These are phyloP conservation scores for Saccharomycopsis phalli DNA, from an alignment of 1,139 yeast species.

Conservation along the genomic window DNA sequence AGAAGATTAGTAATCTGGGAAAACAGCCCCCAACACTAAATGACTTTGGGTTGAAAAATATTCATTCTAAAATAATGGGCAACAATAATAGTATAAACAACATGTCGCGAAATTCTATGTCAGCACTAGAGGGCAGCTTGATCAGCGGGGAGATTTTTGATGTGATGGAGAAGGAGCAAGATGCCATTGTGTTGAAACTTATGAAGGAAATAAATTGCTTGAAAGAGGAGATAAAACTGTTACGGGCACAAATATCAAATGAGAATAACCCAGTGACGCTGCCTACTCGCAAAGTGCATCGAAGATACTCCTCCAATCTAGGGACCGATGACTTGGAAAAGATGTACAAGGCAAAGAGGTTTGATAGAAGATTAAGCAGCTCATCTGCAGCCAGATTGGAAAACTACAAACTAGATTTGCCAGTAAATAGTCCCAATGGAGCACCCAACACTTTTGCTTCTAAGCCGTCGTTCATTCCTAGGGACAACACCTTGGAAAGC, in stretches of 20 bases:
- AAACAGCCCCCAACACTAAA: too few species aligned
- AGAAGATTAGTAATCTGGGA: too few species aligned
- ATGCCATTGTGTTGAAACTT: constrained; percentile 50
- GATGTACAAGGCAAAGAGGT: background rate
- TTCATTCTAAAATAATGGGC: too few species aligned
- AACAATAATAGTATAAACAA: too few species aligned
- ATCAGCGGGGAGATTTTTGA: constrained; percentile 43
- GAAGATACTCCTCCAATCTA: constrained; percentile 68
- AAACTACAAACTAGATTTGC: constrained; percentile 6
- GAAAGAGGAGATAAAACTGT: constrained; percentile 39
- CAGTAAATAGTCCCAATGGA: too few species aligned
- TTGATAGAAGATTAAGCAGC: constrained; percentile 1
- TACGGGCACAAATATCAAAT: constrained; percentile 20
- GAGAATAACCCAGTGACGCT: background rate
- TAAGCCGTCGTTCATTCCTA: background rate
- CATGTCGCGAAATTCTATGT: constrained; percentile 6
- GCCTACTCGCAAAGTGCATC: constrained; percentile 23
- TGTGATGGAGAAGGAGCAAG: constrained; percentile 62
- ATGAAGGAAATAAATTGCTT: constrained; percentile 46
- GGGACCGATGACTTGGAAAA: constrained; percentile 44
- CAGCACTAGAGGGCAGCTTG: background rate
- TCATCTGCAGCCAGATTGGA: constrained; percentile 1
- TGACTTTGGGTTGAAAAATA: too few species aligned
- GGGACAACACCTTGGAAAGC: background rate
- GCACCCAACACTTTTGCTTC: too few species aligned